Base-by-base conservation (phyloP, 352 stramenopile genomes). In the Thraustotheca clavata region DNA sequence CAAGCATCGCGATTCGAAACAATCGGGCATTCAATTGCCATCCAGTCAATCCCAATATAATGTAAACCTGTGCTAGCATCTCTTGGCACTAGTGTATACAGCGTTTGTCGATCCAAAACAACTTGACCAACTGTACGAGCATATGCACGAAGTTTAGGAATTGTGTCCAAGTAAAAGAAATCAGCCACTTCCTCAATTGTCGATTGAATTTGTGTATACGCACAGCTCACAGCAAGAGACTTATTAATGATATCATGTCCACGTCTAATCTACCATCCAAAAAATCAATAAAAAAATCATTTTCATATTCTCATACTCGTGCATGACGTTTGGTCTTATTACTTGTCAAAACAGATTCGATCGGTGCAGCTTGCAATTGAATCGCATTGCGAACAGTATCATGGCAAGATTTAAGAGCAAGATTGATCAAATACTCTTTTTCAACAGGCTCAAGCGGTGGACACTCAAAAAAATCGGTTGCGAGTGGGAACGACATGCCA, bases 141-240 rank as follows among this genome's bases (percentile, higher is more conserved):
- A 27, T 33, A 50, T 3, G 26, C 20, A 8, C 57, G 36, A n/a
- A 61, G 20, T 62, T 90, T 91, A 26, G 79, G 79, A 35, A 75
- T 62, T 47, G 77, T 88, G 55, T 93, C 83, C n/a, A 91, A 73
- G 40, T 74, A 72, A 68, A 93, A 93, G 70, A 91, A 89, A 38
- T 87, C 77, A 26, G 84, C 81, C n/a, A 91, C 76, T 38, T 93
- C 84, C 62, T 93, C 84, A 38, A 93, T 78, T 22, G 76, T 79
- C 20, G 83, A 80, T 67, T 80, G 80, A 35, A 93, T 88, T 29
- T 76, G 78, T 32, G 78, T 88, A n/a, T 79, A 61, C 3, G 52
- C 29, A 38, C 52, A 61, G 18, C 29, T 61, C 34, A 38, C 52
- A 14, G 29, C 52, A n/a, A 61, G 22, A 8, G 52, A 36, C 38